Conservation (phyloP, 2,329 filamentous ascomycete species). For the Beauveria sp. region DNA sequence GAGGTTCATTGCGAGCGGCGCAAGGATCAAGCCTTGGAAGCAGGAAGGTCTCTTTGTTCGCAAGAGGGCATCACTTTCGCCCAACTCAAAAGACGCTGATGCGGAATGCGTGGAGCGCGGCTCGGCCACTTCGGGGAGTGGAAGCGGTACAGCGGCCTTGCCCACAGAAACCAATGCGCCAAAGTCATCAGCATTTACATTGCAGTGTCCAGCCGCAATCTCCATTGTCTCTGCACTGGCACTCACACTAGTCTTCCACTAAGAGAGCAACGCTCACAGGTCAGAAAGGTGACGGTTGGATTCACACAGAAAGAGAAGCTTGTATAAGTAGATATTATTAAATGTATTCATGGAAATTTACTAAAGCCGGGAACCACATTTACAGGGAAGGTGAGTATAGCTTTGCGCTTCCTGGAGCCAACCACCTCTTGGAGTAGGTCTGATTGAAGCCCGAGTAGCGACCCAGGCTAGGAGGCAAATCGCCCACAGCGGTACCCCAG, state of each 20-base stretch:
- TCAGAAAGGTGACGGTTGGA: neutral
- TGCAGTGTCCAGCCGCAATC: neutral
- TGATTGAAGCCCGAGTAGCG: conserved; percentile 27
- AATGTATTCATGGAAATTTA: neutral
- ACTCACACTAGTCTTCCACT: neutral
- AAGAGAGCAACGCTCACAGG: neutral
- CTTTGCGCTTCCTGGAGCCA: neutral
- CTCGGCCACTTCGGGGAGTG: neutral
- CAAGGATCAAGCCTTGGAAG: conserved; percentile 2
- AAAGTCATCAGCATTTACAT: neutral
- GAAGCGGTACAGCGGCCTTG: neutral
- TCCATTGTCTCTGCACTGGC: neutral
- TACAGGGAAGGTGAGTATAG: neutral
- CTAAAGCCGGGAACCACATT: neutral
- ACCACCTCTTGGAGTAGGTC: conserved; percentile 11
- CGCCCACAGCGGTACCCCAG: conserved; percentile 53
- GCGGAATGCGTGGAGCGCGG: neutral
- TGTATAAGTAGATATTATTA: neutral
- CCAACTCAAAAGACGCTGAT: neutral
- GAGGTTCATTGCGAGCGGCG: neutral
- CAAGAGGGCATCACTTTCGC: neutral
- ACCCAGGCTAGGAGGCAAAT: conserved; percentile 54
- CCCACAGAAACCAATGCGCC: neutral
- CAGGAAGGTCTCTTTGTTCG: neutral
- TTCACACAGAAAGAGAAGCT: neutral